phyloP scores from a whole-genome alignment of 805 yeast genomes.

The Zygosaccharomyces siamensis region DNA sequence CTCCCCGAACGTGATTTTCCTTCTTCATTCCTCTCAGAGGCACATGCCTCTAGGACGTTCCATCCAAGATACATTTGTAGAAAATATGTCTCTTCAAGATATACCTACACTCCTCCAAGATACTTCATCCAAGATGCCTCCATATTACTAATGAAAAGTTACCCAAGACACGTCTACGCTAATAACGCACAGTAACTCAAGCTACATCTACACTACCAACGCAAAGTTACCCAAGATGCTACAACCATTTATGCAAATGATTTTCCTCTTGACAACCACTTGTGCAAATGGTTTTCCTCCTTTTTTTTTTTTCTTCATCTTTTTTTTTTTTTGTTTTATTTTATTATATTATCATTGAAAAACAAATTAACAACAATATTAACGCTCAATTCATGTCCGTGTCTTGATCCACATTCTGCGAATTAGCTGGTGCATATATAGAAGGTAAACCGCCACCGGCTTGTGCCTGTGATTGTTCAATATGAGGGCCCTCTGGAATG shows the following conservation, averaged over 20 bases:
- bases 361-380: background rate
- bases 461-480: slow-evolving; percentile 50
- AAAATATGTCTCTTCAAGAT: no score
- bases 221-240: background rate
- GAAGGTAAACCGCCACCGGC: slow-evolving; percentile 32
- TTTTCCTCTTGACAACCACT: slow-evolving; percentile 19
- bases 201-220: background rate
- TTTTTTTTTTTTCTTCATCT: background rate
- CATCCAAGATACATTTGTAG: no score
- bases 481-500: slow-evolving; percentile 64
- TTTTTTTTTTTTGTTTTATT: slow-evolving; percentile 14
- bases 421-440: slow-evolving; percentile 19
- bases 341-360: slow-evolving; percentile 10
- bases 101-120: no score
- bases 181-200: background rate
- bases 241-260: slow-evolving; percentile 6
- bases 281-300: slow-evolving; percentile 25
- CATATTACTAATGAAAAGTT: no score
- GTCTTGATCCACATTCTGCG: slow-evolving; percentile 20
- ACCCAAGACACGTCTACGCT: background rate
- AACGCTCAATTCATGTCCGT: slow-evolving; percentile 25
- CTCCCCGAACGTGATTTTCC: no score
- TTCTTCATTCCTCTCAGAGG: no score
- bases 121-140: no score
- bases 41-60: no score